Conservation (phyloP, 805 yeast genomes). For the Monosporozyma aquatica region DNA sequence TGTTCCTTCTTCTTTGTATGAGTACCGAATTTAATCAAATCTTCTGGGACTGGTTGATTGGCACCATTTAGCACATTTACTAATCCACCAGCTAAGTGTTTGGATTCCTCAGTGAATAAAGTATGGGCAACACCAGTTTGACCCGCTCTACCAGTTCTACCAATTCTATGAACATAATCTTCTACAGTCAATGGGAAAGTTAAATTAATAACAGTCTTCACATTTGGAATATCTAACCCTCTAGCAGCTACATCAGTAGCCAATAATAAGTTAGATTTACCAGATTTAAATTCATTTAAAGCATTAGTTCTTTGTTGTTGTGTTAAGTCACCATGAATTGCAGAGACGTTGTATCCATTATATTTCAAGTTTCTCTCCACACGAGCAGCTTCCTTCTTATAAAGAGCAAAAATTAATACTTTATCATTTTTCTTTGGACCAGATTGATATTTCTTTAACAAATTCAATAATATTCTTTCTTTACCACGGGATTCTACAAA, state of each 20-base stretch:
- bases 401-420: constrained; percentile 83
- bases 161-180: constrained; percentile 94
- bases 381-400: constrained; percentile 93
- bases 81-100: constrained; percentile 89
- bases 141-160: constrained; percentile 98
- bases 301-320: constrained; percentile 91
- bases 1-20: constrained; percentile 98
- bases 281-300: constrained; percentile 73
- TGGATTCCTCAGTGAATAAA: constrained; percentile 91
- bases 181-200: constrained; percentile 95
- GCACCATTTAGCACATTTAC: constrained; percentile 91
- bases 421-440: constrained; percentile 65
- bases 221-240: constrained; percentile 96
- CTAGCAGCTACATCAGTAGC: constrained; percentile 99
- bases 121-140: constrained; percentile 92
- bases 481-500: constrained; percentile 77
- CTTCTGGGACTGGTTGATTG: constrained; percentile 91
- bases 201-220: constrained; percentile 86
- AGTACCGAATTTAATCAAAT: constrained; percentile 87
- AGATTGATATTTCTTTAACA: constrained; percentile 66
- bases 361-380: constrained; percentile 66
- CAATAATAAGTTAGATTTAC: constrained; percentile 62
- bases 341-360: constrained; percentile 75
- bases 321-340: constrained; percentile 91
- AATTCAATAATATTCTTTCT: constrained; percentile 62